A percentile compares a stretch with the other conserved stretches of the same genome.
Evolutionary conservation across 176 grass and related monocot genomes (phyloP).

Genomic region (Pontederia paniculata): DNA sequence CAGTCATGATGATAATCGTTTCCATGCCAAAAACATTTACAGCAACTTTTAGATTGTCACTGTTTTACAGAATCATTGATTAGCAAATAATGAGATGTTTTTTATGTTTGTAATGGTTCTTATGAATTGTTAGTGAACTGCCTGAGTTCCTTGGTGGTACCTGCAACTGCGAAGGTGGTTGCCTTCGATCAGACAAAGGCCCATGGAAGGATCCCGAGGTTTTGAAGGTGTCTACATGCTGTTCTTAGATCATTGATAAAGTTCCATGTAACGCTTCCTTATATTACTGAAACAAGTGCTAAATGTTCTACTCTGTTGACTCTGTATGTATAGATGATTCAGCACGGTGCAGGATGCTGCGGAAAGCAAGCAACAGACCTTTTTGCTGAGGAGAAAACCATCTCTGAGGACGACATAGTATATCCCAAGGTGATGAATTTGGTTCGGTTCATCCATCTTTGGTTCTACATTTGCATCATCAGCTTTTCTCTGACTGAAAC

Average conservation of each 20-base stretch:
- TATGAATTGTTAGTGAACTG: constrained; percentile 57
- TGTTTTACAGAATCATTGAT: no score
- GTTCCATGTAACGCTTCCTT: not conserved
- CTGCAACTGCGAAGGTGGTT: constrained; percentile 79
- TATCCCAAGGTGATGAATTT: constrained; percentile 41
- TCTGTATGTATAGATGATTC: constrained; percentile 52
- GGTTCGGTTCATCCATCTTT: not conserved
- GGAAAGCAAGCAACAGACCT: constrained; percentile 27
- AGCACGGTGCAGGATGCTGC: constrained; percentile 52
- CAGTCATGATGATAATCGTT: no score
- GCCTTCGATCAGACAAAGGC: constrained; percentile 84
- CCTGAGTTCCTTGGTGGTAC: constrained; percentile 91
- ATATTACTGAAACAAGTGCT: not conserved
- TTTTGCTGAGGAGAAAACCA: constrained; percentile 61
- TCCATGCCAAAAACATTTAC: no score
- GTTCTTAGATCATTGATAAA: not conserved
- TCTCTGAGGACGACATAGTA: constrained; percentile 52
- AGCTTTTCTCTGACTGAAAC: not conserved
- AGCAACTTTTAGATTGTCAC: no score
- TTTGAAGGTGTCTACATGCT: constrained; percentile 36
- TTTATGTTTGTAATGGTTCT: no score
- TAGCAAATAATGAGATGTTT: no score
- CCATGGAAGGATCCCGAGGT: constrained; percentile 91
- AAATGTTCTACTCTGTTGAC: not conserved
- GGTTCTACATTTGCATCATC: constrained; percentile 5